Conservation (phyloP, 2,329 filamentous ascomycete species). For the Claviceps sp. region DNA sequence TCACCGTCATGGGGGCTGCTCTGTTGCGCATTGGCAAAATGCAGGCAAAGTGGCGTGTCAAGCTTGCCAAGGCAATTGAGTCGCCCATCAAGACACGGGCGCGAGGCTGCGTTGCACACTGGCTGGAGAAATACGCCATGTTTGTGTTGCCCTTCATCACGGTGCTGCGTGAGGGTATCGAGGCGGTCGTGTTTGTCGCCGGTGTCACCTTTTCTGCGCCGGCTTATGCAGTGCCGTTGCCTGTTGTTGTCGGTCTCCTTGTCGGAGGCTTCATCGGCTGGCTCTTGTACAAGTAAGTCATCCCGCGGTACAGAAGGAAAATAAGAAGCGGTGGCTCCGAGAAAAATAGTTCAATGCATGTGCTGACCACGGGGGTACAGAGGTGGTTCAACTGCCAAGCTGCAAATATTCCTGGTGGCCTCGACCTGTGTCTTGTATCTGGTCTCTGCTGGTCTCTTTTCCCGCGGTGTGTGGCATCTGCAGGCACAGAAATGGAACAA, state of each 20-base stretch:
- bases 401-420: slow-evolving; percentile 65
- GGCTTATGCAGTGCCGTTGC: slow-evolving; percentile 62
- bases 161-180: slow-evolving; percentile 73
- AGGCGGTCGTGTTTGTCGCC: slow-evolving; percentile 75
- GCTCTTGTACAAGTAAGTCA: slow-evolving; percentile 60
- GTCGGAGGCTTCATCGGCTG: slow-evolving; percentile 57
- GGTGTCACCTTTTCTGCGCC: slow-evolving; percentile 69
- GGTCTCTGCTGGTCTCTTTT: slow-evolving; percentile 71
- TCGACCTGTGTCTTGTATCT: slow-evolving; percentile 78
- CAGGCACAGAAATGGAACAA: slow-evolving; percentile 58
- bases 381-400: slow-evolving; percentile 27
- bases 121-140: slow-evolving; percentile 69
- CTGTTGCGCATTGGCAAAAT: slow-evolving; percentile 72
- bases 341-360: background rate
- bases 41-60: slow-evolving; percentile 77
- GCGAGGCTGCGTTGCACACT: slow-evolving; percentile 41
- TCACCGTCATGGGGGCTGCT: slow-evolving; percentile 67
- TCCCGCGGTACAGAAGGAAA: background rate
- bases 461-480: slow-evolving; percentile 61
- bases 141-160: slow-evolving; percentile 79
- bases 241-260: slow-evolving; percentile 57
- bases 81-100: slow-evolving; percentile 30
- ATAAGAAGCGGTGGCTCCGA: too few species aligned
- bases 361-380: slow-evolving; percentile 11
- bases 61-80: slow-evolving; percentile 60